Percentiles rank a stretch among this genome's conserved stretches.
Evolutionary conservation across 169 alveolate species (phyloP).

Genomic region (Cryptosporidium viatorum): DNA sequence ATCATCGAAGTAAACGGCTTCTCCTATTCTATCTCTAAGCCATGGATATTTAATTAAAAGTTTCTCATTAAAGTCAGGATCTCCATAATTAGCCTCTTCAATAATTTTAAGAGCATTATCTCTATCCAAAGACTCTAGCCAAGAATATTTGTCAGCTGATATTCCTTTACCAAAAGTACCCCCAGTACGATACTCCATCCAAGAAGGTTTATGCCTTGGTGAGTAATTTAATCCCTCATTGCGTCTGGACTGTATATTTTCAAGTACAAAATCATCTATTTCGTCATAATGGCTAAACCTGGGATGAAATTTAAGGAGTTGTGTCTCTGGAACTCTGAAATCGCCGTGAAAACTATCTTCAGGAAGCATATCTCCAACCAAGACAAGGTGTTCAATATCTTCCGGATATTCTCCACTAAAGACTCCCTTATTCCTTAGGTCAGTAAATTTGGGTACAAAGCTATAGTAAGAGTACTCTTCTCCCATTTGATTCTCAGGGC

Average conservation of each 20-base stretch:
- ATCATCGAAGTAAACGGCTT: slow-evolving; percentile 17
- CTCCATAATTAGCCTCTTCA: slow-evolving; percentile 22
- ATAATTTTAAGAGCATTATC: slow-evolving; percentile 42
- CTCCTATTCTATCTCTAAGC: slow-evolving; percentile 53
- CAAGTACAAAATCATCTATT: slow-evolving; percentile 11
- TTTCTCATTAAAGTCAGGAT: slow-evolving; percentile 29
- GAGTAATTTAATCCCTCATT: slow-evolving; percentile 2
- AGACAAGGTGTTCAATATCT: slow-evolving; percentile 44
- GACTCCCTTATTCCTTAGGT: slow-evolving; percentile 30
- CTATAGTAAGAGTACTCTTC: slow-evolving; percentile 27
- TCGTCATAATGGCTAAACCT: slow-evolving; percentile 22
- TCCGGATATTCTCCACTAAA: slow-evolving; percentile 60
- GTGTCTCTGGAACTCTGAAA: slow-evolving; percentile 35
- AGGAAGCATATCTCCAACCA: slow-evolving; percentile 47
- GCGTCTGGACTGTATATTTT: slow-evolving; percentile 42
- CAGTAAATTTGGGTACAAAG: slow-evolving; percentile 41
- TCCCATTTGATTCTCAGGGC: slow-evolving; percentile 10
- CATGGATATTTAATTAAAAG: slow-evolving; percentile 52
- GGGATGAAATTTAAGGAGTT: slow-evolving; percentile 24
- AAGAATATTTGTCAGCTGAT: slow-evolving; percentile 27
- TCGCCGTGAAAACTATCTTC: not conserved
- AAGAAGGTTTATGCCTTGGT: not conserved
- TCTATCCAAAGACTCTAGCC: slow-evolving; percentile 55
- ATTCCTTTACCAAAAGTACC: slow-evolving; percentile 40
- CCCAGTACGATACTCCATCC: slow-evolving; percentile 15